Conservation (phyloP, 164 flowering plant species). For the Akebia trifoliata region DNA sequence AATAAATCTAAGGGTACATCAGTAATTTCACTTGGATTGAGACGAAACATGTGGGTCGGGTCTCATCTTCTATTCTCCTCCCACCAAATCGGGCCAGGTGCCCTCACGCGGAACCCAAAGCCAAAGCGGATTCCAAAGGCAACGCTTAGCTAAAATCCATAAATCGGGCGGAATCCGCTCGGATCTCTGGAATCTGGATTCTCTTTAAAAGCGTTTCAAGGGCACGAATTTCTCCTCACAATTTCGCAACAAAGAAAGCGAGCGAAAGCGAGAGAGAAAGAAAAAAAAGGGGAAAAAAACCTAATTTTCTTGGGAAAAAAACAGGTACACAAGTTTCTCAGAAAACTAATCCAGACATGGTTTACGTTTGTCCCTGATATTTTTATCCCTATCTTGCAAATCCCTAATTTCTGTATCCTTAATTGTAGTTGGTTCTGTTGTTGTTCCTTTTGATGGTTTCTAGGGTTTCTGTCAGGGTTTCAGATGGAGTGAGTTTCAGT, state of each 20-base stretch:
- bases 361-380: background rate
- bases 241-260: background rate
- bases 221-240: background rate
- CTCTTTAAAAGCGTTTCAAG: constrained; percentile 9
- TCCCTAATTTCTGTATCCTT: constrained; percentile 15
- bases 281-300: background rate
- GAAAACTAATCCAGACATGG: background rate
- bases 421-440: background rate
- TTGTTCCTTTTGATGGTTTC: constrained; percentile 3
- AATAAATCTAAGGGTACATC: too few relatives aligned
- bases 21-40: too few relatives aligned
- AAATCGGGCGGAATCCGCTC: constrained; percentile 19
- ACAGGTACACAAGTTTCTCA: background rate
- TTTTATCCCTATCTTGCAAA: background rate
- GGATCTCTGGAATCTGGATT: too few relatives aligned
- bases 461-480: constrained; percentile 23
- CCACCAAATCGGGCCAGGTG: too few relatives aligned
- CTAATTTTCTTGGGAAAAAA: background rate
- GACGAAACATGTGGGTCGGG: too few relatives aligned
- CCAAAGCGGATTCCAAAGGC: constrained; percentile 22
- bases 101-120: background rate
- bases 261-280: constrained; percentile 4
- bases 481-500: constrained; percentile 12
- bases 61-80: too few relatives aligned
- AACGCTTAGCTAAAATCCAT: constrained; percentile 16